Conservation (phyloP, 257 asterid genomes). For the Scutellaria galericulata region DNA sequence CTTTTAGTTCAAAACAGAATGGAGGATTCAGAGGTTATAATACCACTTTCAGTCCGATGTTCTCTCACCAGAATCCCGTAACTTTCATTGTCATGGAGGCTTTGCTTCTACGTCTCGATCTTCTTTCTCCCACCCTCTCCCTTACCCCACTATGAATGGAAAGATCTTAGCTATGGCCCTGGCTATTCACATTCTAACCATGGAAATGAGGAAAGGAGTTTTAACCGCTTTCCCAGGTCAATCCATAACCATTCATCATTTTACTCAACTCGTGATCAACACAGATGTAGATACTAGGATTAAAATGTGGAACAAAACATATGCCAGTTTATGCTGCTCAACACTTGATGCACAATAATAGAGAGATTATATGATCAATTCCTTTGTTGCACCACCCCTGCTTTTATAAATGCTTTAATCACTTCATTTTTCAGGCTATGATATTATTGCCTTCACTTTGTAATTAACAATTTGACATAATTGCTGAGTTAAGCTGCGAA, state of each 20-base stretch:
- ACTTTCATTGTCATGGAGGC: background rate
- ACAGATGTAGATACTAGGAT: constrained; percentile 24
- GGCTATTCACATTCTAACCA: constrained; percentile 30
- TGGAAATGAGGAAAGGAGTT: constrained; percentile 2
- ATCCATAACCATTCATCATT: constrained; percentile 25
- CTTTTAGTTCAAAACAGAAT: constrained; percentile 23
- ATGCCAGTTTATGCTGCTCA: too few species aligned
- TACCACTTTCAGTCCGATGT: constrained; percentile 7
- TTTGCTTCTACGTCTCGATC: constrained; percentile 28
- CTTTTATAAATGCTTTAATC: too few species aligned
- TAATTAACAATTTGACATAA: too few species aligned
- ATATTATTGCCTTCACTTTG: too few species aligned
- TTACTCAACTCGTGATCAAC: constrained; percentile 11
- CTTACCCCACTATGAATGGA: background rate
- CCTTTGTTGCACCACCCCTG: too few species aligned
- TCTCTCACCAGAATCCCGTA: constrained; percentile 30
- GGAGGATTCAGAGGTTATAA: constrained; percentile 33
- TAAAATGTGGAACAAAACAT: too few species aligned
- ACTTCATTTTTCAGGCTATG: too few species aligned
- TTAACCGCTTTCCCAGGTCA: constrained; percentile 30
- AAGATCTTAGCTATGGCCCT: constrained; percentile 11
- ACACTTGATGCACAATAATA: too few species aligned
- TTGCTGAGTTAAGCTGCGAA: too few species aligned
- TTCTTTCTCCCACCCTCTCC: constrained; percentile 34
- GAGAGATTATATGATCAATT: too few species aligned